These are phyloP conservation scores for Trichaptum fuscoviolaceum DNA, from an alignment of 768 basidiomycete genomes.

Conservation along the genomic window DNA sequence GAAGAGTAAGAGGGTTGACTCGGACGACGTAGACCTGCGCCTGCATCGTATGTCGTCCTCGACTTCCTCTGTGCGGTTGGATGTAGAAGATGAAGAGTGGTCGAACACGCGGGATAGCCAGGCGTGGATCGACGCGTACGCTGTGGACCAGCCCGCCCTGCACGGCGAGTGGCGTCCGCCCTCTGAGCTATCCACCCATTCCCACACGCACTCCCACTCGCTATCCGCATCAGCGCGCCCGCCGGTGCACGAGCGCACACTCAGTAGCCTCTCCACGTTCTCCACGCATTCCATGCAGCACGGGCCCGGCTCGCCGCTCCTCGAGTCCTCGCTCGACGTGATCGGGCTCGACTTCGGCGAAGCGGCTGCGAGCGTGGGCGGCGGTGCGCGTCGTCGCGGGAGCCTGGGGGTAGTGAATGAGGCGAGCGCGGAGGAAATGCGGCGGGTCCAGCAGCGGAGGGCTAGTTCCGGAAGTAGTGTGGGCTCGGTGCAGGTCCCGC, in stretches of 20 bases:
- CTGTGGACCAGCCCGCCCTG: background rate
- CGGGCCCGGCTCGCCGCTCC: background rate
- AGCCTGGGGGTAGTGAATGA: background rate
- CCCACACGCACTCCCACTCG: background rate
- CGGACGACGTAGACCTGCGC: background rate
- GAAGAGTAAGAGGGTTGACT: background rate
- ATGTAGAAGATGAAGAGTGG: background rate
- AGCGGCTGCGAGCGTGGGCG: background rate
- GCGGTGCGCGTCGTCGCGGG: too few species aligned
- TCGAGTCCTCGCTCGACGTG: background rate
- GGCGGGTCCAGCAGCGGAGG: background rate
- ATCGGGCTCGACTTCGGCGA: background rate
- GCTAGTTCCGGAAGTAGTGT: background rate
- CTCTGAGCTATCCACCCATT: background rate
- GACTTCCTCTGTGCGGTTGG: background rate
- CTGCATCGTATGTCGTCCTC: background rate
- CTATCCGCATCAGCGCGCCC: background rate
- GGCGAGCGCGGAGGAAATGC: background rate
- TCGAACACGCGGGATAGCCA: background rate
- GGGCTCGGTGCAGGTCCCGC: background rate
- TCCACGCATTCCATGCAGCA: background rate
- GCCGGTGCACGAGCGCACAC: background rate
- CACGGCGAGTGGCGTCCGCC: background rate
- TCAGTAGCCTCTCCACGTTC: background rate
- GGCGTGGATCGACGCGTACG: background rate